These are phyloP conservation scores for Cardamine chenopodiifolia DNA, from an alignment of 345 rosid genomes.

Conservation along the genomic window DNA sequence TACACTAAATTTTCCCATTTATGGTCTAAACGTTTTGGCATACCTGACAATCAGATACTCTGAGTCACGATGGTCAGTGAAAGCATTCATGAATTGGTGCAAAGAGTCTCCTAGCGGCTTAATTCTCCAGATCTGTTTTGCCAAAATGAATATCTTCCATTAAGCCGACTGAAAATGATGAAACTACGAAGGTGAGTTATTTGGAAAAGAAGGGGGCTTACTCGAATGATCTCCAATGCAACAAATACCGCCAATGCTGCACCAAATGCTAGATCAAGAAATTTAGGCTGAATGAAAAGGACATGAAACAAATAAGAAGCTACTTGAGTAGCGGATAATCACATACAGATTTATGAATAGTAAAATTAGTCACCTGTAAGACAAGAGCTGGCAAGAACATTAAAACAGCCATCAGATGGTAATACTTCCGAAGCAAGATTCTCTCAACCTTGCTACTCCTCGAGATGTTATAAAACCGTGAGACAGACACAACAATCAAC, in stretches of 20 bases:
- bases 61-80: slow-evolving; percentile 96
- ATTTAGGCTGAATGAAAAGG: slow-evolving; percentile 67
- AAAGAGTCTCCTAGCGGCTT: slow-evolving; percentile 76
- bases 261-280: slow-evolving; percentile 97
- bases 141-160: slow-evolving; percentile 8
- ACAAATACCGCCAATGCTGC: slow-evolving; percentile 83
- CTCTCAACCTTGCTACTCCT: slow-evolving; percentile 87
- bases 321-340: background rate
- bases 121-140: slow-evolving; percentile 81
- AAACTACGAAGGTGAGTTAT: background rate
- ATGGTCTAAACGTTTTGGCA: background rate
- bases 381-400: slow-evolving; percentile 95
- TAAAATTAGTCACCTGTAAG: slow-evolving; percentile 64
- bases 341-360: background rate
- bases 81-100: slow-evolving; percentile 90
- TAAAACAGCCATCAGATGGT: slow-evolving; percentile 93
- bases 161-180: background rate
- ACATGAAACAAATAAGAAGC: slow-evolving; percentile 5
- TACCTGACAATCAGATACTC: slow-evolving; percentile 92
- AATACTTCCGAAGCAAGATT: slow-evolving; percentile 95
- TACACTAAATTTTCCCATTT: too few species aligned
- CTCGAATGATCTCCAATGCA: slow-evolving; percentile 83
- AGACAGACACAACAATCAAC: slow-evolving; percentile 69
- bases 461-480: slow-evolving; percentile 76
- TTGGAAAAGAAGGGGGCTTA: slow-evolving; percentile 44